Base-by-base conservation (phyloP, 106 monocot species). In the Dioscorea zingiberensis region DNA sequence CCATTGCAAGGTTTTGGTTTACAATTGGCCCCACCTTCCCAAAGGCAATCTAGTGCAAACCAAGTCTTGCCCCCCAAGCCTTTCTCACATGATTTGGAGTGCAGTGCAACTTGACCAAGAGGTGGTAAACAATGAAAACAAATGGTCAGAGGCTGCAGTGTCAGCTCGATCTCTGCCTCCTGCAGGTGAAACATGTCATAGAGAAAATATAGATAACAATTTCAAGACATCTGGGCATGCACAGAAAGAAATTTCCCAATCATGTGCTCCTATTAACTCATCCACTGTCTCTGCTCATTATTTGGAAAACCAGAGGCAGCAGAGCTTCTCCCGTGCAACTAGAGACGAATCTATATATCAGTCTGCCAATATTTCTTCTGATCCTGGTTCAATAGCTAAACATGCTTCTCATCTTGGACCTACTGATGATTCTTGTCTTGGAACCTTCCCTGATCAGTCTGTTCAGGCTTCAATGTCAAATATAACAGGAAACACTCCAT, bases 21-120 rank as follows among this genome's bases (percentile, higher is more conserved):
- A 69, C 71, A 71, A 69, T 82, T 92, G 73, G 85, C 75, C 2
- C 88, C 81, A 11, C 82, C 97, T 77, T 80, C 85, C 45, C 83
- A 87, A 72, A 48, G 51, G 8, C 73, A 76, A 55, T 38, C 79
- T 45, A 26, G 48, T 66, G 21, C 65, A 56, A 49, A 29, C 25
- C 58, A 74, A 74, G 63, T 46, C 9, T 58, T 75, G 25, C 24
- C 76, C 47, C 68, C 65, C 58, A 58, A 57, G 23, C 15, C 72
- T 44, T 57, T 24, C n/a, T n/a, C 47, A 10, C 27, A 54, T 75
- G 60, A 71, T 44, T 46, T 58, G n/a, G 58, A 68, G 48, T 57
- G 53, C 57, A 27, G 76, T 56, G 10, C 64, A 74, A 60, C 25
- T 45, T 30, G 77, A 77, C 27, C 48, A 49, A 24, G 73, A 65